phyloP scores from a whole-genome alignment of 768 basidiomycete genomes.

The Pisolithus orientalis region DNA sequence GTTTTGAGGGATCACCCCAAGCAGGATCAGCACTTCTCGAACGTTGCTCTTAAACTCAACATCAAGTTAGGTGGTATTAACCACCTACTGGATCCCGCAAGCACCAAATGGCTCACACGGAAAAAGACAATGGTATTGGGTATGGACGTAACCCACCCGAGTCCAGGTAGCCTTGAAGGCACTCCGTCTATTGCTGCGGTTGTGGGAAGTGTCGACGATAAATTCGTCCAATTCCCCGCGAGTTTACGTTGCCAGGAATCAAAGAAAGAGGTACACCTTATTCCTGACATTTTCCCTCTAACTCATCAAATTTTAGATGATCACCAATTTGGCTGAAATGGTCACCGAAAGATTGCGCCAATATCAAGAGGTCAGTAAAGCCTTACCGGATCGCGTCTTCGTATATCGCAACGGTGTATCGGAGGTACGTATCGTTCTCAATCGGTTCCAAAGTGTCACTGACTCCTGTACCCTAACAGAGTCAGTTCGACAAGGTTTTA shows the following conservation, averaged over 20 bases:
- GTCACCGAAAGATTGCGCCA: conserved; percentile 59
- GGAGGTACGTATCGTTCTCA: conserved; percentile 42
- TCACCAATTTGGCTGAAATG: conserved; percentile 60
- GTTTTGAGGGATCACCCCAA: conserved; percentile 46
- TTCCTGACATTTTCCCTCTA: background rate
- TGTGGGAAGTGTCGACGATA: conserved; percentile 65
- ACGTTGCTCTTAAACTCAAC: conserved; percentile 77
- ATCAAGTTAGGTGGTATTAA: conserved; percentile 80
- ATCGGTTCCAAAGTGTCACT: background rate
- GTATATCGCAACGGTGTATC: conserved; percentile 82
- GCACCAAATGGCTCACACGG: conserved; percentile 60
- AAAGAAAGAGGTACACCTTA: conserved; percentile 18
- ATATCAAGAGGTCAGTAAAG: conserved; percentile 49
- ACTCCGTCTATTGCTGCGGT: conserved; percentile 82
- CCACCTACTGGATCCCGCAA: conserved; percentile 56
- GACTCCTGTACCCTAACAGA: conserved; percentile 32
- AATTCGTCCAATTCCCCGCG: conserved; percentile 74
- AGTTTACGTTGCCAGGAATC: conserved; percentile 59
- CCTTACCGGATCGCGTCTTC: conserved; percentile 60
- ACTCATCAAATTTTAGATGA: conserved; percentile 45
- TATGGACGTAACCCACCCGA: conserved; percentile 79
- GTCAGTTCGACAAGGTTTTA: conserved; percentile 64
- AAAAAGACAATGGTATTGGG: conserved; percentile 78
- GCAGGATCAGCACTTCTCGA: conserved; percentile 79
- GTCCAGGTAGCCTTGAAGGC: conserved; percentile 58